Evolutionary conservation across 2,329 filamentous ascomycete species (phyloP).

Genomic region (Akanthomyces uredinophilus): DNA sequence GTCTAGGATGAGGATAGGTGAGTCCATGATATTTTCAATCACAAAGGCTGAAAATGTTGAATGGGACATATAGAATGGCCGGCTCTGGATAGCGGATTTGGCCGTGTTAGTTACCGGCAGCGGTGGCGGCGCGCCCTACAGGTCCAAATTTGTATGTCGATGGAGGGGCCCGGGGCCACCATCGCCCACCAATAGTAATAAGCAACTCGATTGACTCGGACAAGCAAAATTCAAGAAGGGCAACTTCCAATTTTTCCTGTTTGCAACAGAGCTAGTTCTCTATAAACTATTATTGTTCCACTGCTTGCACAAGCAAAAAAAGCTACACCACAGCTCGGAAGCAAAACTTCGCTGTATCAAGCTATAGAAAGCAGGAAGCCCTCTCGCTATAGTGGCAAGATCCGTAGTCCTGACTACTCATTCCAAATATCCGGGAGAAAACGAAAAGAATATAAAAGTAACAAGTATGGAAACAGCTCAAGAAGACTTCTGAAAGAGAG

Average conservation of each 20-base stretch:
- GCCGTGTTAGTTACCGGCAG: background rate
- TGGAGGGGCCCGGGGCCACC: background rate
- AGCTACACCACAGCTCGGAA: background rate
- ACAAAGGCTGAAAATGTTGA: background rate
- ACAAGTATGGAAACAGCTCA: background rate
- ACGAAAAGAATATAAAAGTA: background rate
- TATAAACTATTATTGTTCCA: background rate
- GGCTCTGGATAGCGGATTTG: too few relatives aligned
- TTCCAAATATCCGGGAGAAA: background rate
- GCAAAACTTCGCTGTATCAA: background rate
- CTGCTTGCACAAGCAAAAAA: background rate
- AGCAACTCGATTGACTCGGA: background rate
- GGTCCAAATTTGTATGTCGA: background rate
- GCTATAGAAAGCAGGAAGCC: background rate
- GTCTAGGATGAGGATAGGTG: conserved; percentile 50
- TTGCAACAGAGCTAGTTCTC: background rate
- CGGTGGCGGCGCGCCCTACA: background rate
- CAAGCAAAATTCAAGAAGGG: too few relatives aligned
- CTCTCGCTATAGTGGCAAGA: background rate
- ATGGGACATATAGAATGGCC: background rate
- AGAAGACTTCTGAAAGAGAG: background rate
- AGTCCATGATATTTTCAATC: background rate
- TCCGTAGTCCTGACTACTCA: background rate
- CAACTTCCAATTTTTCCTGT: too few relatives aligned
- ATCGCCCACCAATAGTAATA: background rate